Percentiles rank a stretch among this genome's conserved stretches.
These are phyloP conservation scores for Marasmius sp. DNA, from an alignment of 1,284 basidiomycete genomes.

Conservation along the genomic window DNA sequence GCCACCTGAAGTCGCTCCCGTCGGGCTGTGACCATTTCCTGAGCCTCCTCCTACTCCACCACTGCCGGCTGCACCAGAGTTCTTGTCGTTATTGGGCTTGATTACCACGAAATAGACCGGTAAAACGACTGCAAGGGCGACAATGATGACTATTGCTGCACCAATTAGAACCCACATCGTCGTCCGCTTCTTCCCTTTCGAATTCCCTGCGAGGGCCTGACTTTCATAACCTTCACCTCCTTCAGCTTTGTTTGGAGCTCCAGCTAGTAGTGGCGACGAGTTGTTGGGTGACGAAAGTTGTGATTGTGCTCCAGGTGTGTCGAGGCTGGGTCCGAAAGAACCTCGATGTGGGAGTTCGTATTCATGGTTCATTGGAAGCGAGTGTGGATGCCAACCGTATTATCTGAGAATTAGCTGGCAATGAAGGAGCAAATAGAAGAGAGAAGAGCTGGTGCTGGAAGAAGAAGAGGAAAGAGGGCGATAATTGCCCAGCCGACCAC, in stretches of 20 bases:
- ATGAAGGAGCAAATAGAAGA: too few species aligned
- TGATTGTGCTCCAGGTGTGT: background rate
- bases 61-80: constrained; percentile 11
- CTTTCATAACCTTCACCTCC: background rate
- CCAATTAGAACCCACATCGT: constrained; percentile 23
- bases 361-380: too few species aligned
- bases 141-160: constrained; percentile 38
- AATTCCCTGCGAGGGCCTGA: background rate
- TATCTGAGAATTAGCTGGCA: too few species aligned
- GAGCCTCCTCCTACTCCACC: constrained; percentile 9
- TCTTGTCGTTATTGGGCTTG: constrained; percentile 36
- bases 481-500: too few species aligned
- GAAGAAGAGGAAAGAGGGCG: too few species aligned
- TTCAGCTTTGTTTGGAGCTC: background rate
- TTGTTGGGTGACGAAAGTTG: background rate
- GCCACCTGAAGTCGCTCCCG: constrained; percentile 41
- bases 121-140: constrained; percentile 46
- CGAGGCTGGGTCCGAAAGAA: too few species aligned
- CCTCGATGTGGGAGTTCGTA: too few species aligned
- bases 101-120: constrained; percentile 57
- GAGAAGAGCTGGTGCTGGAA: too few species aligned
- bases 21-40: background rate
- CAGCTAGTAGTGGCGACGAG: background rate
- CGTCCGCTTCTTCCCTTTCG: background rate
- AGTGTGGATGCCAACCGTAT: too few species aligned